Evolutionary conservation across 352 stramenopile species (phyloP), one percentile per base, ranked within the genome.

Genomic region (Pythium aphanidermatum): DNA sequence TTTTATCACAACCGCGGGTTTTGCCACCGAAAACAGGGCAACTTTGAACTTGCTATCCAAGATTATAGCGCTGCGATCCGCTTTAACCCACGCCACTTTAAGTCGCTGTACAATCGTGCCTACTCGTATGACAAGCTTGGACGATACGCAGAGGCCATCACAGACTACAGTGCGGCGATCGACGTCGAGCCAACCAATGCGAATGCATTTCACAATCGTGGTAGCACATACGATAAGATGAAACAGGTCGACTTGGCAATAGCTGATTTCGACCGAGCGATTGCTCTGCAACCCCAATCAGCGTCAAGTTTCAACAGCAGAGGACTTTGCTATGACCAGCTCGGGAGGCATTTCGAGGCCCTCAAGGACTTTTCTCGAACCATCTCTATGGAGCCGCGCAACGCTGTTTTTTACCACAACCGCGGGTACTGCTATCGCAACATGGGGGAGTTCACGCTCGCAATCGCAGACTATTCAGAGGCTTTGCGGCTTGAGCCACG

Each of bases 81-180:
- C 12, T 66, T 78, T 41, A 77, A 95, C 45, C 40, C 79, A 19
- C 47, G 55, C 9, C 83, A 96, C 51, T 96, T 94, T 54, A 96
- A 95, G 58, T 85, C 85, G 31, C 61, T 91, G 19, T 96, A 95
- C 56, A 94, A 95, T 35, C 75, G 83, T 10, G 85, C 83, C 14
- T 96, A 92, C 52, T 94, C 73, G 24, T 79, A 70, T 46, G 84
- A 96, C 61, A 91, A 91, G 52, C 64, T 95, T 0, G 74, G 77
- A 4, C 52, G 65, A 9, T 90, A 70, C 28, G 45, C 61, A 3
- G 70, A 86, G 16, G 83, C 83, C 11, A 60, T 93, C 7, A 52
- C 52, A 5, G 82, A 95, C 54, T 96, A 96, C 60, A 86, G 70
- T 0, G 58, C 75, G 1, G 82, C 83, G 5, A 45, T 96, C 11